Percentiles rank a stretch among this genome's conserved stretches.
phyloP scores from a whole-genome alignment of 371 early-diverging fungal species.

The Apophysomyces ossiformis region DNA sequence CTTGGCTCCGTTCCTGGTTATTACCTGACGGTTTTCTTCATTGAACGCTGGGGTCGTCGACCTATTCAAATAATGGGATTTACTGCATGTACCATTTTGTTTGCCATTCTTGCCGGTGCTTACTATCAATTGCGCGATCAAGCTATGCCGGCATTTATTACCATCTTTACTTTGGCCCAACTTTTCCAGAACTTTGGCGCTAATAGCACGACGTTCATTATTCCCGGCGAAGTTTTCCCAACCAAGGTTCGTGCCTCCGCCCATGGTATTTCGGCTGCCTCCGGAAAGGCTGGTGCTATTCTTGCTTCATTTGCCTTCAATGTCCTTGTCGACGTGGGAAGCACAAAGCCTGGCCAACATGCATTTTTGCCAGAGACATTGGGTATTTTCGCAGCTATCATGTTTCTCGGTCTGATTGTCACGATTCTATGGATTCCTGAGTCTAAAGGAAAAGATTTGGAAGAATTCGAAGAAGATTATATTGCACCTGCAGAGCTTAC shows the following conservation, averaged over 20 bases:
- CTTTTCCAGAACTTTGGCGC: conserved; percentile 91
- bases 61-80: conserved; percentile 85
- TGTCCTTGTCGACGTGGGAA: conserved; percentile 62
- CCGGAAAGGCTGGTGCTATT: conserved; percentile 86
- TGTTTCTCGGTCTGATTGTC: conserved; percentile 66
- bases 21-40: conserved; percentile 77
- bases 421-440: conserved; percentile 59
- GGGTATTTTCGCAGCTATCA: conserved; percentile 70
- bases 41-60: conserved; percentile 83
- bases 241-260: conserved; percentile 87
- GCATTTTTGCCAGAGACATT: conserved; percentile 70
- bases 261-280: conserved; percentile 89
- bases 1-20: conserved; percentile 91
- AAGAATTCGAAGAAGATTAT: conserved; percentile 59
- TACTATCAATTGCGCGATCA: conserved; percentile 61
- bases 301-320: conserved; percentile 62
- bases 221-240: conserved; percentile 92
- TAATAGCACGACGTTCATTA: conserved; percentile 89
- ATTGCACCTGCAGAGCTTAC: conserved; percentile 10
- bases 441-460: conserved; percentile 59
- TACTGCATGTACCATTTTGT: conserved; percentile 69
- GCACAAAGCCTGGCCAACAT: conserved; percentile 51
- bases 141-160: conserved; percentile 70
- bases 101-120: conserved; percentile 76
- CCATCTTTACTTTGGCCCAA: conserved; percentile 77